These are phyloP conservation scores for Blastobotrys apis DNA, from an alignment of 1,139 yeast genomes.

Conservation along the genomic window DNA sequence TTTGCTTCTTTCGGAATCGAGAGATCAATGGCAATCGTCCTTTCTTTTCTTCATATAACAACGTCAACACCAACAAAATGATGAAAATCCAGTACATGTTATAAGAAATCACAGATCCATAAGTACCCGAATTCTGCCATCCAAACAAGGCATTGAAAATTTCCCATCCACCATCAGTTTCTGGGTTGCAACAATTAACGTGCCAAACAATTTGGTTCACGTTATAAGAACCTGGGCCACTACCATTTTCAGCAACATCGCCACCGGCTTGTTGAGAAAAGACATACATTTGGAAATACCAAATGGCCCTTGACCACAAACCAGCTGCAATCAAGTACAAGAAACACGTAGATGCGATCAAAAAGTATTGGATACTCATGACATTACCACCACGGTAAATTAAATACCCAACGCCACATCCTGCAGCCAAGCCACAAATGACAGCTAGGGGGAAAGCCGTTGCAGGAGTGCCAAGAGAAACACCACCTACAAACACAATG, in stretches of 20 bases:
- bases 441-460: constrained; percentile 79
- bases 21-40: constrained; percentile 51
- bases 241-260: constrained; percentile 84
- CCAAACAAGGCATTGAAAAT: constrained; percentile 81
- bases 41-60: constrained; percentile 65
- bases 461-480: constrained; percentile 50
- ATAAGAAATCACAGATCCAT: constrained; percentile 80
- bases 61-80: constrained; percentile 49
- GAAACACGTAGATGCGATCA: constrained; percentile 75
- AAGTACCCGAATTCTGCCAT: constrained; percentile 90
- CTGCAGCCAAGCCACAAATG: constrained; percentile 72
- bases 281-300: constrained; percentile 70
- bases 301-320: constrained; percentile 80
- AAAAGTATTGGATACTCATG: constrained; percentile 67
- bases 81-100: constrained; percentile 75
- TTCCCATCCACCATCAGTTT: constrained; percentile 88
- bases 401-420: constrained; percentile 57
- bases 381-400: constrained; percentile 70
- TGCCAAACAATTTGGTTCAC: constrained; percentile 78
- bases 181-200: constrained; percentile 91
- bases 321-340: constrained; percentile 86
- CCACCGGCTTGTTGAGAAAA: constrained; percentile 70
- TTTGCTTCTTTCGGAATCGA: constrained; percentile 25
- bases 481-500: constrained; percentile 86
- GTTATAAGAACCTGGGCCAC: constrained; percentile 90